These are phyloP conservation scores for Tetracladium setigerum DNA, from an alignment of 495 filamentous ascomycete species.

Conservation along the genomic window DNA sequence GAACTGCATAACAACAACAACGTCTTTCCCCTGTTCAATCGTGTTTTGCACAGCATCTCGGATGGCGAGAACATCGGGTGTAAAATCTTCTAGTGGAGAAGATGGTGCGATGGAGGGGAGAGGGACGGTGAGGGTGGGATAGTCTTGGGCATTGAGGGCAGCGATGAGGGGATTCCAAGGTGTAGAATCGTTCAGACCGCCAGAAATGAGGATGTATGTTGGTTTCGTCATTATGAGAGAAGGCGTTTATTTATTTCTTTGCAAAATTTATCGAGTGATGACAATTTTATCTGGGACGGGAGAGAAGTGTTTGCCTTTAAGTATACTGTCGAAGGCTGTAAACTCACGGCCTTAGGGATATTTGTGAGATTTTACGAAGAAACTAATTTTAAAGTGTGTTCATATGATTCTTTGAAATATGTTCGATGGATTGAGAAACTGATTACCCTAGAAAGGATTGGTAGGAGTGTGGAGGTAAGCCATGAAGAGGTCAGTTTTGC, in stretches of 20 bases:
- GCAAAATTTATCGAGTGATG: too few species aligned
- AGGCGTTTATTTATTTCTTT: background rate
- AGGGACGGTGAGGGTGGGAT: slow-evolving; percentile 25
- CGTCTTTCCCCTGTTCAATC: slow-evolving; percentile 24
- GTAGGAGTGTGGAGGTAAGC: too few species aligned
- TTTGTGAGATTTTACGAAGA: too few species aligned
- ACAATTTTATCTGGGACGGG: too few species aligned
- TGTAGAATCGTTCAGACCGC: slow-evolving; percentile 35
- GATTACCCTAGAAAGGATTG: too few species aligned
- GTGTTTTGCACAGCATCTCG: slow-evolving; percentile 17
- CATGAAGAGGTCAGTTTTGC: too few species aligned
- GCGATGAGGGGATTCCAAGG: slow-evolving; percentile 28
- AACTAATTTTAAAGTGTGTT: too few species aligned
- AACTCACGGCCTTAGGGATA: too few species aligned
- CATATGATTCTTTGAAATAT: too few species aligned
- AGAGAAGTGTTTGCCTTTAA: too few species aligned
- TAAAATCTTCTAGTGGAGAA: slow-evolving; percentile 29
- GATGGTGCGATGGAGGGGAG: slow-evolving; percentile 37
- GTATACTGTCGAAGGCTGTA: too few species aligned
- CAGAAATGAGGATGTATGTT: slow-evolving; percentile 39
- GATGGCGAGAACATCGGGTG: slow-evolving; percentile 23
- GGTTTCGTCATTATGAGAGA: slow-evolving; percentile 26
- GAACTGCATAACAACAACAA: slow-evolving; percentile 35
- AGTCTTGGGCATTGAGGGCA: slow-evolving; percentile 27
- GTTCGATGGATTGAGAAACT: too few species aligned